Evolutionary conservation across 805 yeast species (phyloP).

Genomic region (Debaryomyces tyrocola): DNA sequence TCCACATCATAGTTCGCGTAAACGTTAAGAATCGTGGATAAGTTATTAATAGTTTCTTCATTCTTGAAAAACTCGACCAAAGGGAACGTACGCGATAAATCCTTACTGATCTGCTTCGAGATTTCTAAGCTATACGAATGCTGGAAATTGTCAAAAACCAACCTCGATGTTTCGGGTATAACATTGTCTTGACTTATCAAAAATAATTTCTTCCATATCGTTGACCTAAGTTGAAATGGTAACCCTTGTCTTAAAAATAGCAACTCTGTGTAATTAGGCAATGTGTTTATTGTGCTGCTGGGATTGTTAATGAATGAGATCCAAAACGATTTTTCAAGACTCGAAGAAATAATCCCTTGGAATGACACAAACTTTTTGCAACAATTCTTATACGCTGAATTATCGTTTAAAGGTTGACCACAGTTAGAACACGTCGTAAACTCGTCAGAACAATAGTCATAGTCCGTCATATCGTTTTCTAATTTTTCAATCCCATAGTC

Average conservation of each 20-base stretch:
- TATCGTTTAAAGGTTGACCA: conserved; percentile 20
- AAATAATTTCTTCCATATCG: conserved; percentile 45
- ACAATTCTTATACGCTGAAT: conserved; percentile 16
- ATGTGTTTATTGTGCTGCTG: conserved; percentile 42
- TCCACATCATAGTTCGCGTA: conserved; percentile 64
- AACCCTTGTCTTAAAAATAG: conserved; percentile 44
- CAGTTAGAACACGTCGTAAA: conserved; percentile 33
- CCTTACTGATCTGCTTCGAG: conserved; percentile 51
- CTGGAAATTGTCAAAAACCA: conserved; percentile 40
- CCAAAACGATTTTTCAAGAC: conserved; percentile 44
- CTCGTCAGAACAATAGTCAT: conserved; percentile 27
- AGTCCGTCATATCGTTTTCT: conserved; percentile 13
- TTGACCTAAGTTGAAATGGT: conserved; percentile 42
- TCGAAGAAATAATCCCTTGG: conserved; percentile 1
- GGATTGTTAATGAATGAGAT: conserved; percentile 44
- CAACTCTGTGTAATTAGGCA: conserved; percentile 49
- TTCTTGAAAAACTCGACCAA: conserved; percentile 47
- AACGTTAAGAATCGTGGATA: conserved; percentile 59
- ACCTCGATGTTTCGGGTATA: conserved; percentile 34
- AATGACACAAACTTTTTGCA: conserved; percentile 22
- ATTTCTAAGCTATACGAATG: conserved; percentile 41
- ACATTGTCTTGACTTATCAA: conserved; percentile 26
- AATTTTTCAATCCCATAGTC: conserved; percentile 15
- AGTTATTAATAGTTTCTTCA: conserved; percentile 41
- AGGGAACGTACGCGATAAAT: conserved; percentile 62